These are phyloP conservation scores for Metarhizium robertsii DNA, from an alignment of 2,329 filamentous ascomycete species.

Conservation along the genomic window DNA sequence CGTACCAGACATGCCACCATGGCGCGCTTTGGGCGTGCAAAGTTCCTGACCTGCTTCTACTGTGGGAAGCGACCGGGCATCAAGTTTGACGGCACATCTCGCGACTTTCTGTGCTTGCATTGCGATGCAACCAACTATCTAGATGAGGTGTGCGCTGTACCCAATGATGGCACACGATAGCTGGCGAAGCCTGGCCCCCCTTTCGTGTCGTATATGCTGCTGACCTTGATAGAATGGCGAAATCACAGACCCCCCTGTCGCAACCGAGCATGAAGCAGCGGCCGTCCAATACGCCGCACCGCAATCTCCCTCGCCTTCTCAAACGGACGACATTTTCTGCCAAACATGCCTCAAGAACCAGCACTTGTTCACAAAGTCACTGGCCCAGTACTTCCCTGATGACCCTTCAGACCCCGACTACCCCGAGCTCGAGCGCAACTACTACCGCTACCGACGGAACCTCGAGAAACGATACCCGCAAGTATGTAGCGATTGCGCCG, in stretches of 20 bases:
- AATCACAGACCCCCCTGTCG: constrained; percentile 75
- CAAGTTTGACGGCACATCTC: constrained; percentile 45
- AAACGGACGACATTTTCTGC: constrained; percentile 49
- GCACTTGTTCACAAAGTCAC: constrained; percentile 62
- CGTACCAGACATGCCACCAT: constrained; percentile 21
- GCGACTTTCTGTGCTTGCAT: constrained; percentile 61
- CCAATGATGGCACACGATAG: background rate
- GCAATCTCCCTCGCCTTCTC: constrained; percentile 20
- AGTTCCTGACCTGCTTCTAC: constrained; percentile 66
- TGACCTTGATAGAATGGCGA: constrained; percentile 59
- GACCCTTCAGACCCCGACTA: constrained; percentile 60
- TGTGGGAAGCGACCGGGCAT: constrained; percentile 62
- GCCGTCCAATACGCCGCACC: constrained; percentile 36
- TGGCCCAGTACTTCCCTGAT: constrained; percentile 70
- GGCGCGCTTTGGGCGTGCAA: constrained; percentile 31
- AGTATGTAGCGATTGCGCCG: constrained; percentile 74
- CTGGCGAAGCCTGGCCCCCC: background rate
- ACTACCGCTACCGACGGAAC: constrained; percentile 59
- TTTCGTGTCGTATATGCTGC: background rate
- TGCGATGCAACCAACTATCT: constrained; percentile 87
- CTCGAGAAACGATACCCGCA: constrained; percentile 82
- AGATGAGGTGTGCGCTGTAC: constrained; percentile 54
- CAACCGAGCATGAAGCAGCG: constrained; percentile 35
- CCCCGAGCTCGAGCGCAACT: constrained; percentile 54
- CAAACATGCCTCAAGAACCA: constrained; percentile 81